Evolutionary conservation across 1,284 basidiomycete genomes (phyloP), one percentile per base, ranked within the genome.

Genomic region (Melampsora occidentalis): DNA sequence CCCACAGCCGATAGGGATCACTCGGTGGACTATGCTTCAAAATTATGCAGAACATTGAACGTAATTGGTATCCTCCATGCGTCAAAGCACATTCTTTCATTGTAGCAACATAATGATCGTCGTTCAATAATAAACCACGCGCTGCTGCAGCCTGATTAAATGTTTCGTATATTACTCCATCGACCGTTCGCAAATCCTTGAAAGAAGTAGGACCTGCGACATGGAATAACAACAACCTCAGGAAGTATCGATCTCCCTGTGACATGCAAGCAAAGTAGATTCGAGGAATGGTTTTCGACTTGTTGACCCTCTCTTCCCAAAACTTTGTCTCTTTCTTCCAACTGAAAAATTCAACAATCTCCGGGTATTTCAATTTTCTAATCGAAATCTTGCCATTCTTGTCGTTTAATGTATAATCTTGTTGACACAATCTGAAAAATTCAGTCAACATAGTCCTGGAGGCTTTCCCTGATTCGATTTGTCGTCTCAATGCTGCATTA

Each of bases 31-130:
- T 59, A 22, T 59, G 53, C 7, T 59, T 28, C 5, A 31, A 61
- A 7, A 71, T 71, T 1, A 71, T n/a, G 7, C n/a, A 18, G 28
- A 61, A 70, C 69, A 70, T 59, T 57, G 57, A 22, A 6, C 5
- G 28, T 2, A 70, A 20, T n/a, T 35, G 16, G 14, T 6, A 70
- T 46, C 69, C 69, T 2, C 49, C n/a, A 12, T 28, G 25, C 2
- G 53, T 20, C 7, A 51, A 2, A 16, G 22, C 22, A 1, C 35
- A 35, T 48, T 70, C 35, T 4, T 39, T 28, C 12, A 62, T 25
- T 0, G 51, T 9, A 31, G 35, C 33, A n/a, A 42, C 20, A 16
- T 70, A 70, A 46, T 59, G 28, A 0, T 12, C 18, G 25, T 70
- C 35, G 12, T 42, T 42, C 39, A 39, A 10, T 1, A 70, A 35